A percentile compares a stretch with the other conserved stretches of the same genome.
phyloP scores from a whole-genome alignment of 2,329 filamentous ascomycete genomes.

The Phaeophleospora eucalypticola region DNA sequence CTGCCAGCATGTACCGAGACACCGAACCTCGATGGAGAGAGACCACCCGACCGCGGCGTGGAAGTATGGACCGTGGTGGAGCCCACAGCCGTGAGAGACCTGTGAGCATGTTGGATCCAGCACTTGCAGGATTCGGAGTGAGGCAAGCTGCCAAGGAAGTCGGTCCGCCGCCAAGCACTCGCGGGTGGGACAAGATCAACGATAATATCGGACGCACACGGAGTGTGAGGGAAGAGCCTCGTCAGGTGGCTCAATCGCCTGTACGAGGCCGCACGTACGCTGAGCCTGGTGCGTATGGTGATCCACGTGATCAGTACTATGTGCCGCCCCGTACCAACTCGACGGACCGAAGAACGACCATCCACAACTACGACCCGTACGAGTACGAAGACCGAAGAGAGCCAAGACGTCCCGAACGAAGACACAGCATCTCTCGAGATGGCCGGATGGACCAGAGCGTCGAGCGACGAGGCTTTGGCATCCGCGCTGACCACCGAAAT shows the following conservation, averaged over 20 bases:
- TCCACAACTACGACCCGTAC: slow-evolving; percentile 47
- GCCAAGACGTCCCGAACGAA: slow-evolving; percentile 33
- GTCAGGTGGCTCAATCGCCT: slow-evolving; percentile 24
- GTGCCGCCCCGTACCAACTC: slow-evolving; percentile 32
- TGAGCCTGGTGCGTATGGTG: slow-evolving; percentile 20
- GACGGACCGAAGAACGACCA: slow-evolving; percentile 41
- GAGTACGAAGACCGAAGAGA: slow-evolving; percentile 44
- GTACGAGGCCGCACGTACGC: slow-evolving; percentile 23
- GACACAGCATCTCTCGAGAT: slow-evolving; percentile 35
- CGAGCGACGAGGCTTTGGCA: slow-evolving; percentile 46
- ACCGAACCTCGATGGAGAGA: slow-evolving; percentile 46
- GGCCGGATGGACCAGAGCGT: slow-evolving; percentile 42
- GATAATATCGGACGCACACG: slow-evolving; percentile 41
- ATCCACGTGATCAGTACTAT: slow-evolving; percentile 37
- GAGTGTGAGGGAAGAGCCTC: slow-evolving; percentile 42
- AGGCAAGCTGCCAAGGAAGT: slow-evolving; percentile 33
- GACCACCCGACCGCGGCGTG: slow-evolving; percentile 36
- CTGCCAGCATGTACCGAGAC: slow-evolving; percentile 48
- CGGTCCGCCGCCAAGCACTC: slow-evolving; percentile 62
- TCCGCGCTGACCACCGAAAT: slow-evolving; percentile 23
- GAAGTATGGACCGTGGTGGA: slow-evolving; percentile 41
- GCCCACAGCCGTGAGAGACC: slow-evolving; percentile 40
- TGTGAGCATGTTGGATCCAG: slow-evolving; percentile 40
- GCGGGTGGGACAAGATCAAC: slow-evolving; percentile 67
- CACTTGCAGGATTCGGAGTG: slow-evolving; percentile 16